A percentile compares a stretch with the other conserved stretches of the same genome.
Evolutionary conservation across 176 grass and related monocot species (phyloP).

Genomic region (Panicum miliaceum): DNA sequence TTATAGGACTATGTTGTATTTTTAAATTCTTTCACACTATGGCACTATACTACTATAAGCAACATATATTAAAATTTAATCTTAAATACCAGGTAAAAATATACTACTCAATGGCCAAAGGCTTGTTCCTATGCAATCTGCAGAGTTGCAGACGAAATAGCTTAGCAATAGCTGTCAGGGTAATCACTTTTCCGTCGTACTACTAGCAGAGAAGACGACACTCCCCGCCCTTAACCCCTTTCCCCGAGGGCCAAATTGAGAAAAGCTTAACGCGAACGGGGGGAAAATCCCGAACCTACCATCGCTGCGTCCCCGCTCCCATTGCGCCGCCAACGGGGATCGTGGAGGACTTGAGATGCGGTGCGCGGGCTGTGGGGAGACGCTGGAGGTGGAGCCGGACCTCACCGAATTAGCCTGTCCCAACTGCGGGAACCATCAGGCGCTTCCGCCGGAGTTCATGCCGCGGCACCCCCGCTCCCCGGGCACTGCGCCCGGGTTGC

Average conservation of each 20-base stretch:
- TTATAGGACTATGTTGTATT: no score
- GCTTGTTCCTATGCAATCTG: no score
- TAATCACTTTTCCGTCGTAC: background rate
- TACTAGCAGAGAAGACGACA: background rate
- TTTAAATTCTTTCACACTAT: no score
- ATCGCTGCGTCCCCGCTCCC: background rate
- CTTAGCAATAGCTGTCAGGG: background rate
- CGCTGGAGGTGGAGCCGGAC: constrained; percentile 64
- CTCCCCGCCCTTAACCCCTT: background rate
- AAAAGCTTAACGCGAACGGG: no score
- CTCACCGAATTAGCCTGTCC: constrained; percentile 71
- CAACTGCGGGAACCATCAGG: constrained; percentile 55
- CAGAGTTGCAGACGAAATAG: no score
- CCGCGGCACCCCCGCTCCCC: constrained; percentile 52
- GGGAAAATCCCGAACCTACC: no score
- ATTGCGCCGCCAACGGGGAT: constrained; percentile 42
- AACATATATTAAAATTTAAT: no score
- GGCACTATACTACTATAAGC: no score
- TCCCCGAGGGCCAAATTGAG: background rate
- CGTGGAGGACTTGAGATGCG: constrained; percentile 59
- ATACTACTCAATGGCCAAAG: no score
- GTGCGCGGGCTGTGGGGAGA: constrained; percentile 65
- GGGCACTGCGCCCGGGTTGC: background rate
- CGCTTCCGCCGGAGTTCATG: constrained; percentile 69
- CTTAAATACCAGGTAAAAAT: no score